phyloP scores from a whole-genome alignment of 1,284 basidiomycete genomes.

The Ustilago bromivora region DNA sequence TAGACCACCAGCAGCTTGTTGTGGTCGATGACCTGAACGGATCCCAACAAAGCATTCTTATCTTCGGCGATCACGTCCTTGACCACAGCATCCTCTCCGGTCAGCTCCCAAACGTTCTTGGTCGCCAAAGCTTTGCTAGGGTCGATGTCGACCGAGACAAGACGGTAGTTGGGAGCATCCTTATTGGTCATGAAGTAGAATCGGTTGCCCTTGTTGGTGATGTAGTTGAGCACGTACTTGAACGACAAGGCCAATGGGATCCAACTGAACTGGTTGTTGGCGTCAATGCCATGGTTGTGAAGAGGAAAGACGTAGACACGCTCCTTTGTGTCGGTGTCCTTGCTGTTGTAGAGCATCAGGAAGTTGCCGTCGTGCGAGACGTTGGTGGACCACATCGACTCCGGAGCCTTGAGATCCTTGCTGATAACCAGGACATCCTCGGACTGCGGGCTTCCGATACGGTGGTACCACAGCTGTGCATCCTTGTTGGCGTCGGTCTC shows the following conservation, averaged over 20 bases:
- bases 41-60: conserved; percentile 75
- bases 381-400: conserved; percentile 59
- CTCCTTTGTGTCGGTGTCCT: conserved; percentile 65
- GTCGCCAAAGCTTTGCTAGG: conserved; percentile 36
- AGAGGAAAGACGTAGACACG: conserved; percentile 57
- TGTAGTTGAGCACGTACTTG: conserved; percentile 58
- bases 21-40: conserved; percentile 74
- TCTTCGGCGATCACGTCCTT: conserved; percentile 81
- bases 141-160: conserved; percentile 58
- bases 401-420: conserved; percentile 57
- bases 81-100: conserved; percentile 66
- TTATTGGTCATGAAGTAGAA: conserved; percentile 68
- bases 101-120: conserved; percentile 57
- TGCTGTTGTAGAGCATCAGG: conserved; percentile 58
- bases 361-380: conserved; percentile 65
- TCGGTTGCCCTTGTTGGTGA: conserved; percentile 61
- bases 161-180: conserved; percentile 63
- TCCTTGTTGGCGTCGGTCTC: conserved; percentile 67
- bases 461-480: conserved; percentile 67
- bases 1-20: conserved; percentile 78
- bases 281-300: conserved; percentile 33
- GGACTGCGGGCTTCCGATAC: conserved; percentile 60
- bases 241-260: conserved; percentile 61
- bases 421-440: conserved; percentile 63
- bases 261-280: conserved; percentile 51